Evolutionary conservation across 148 eudicot genomes (phyloP), one percentile per base, ranked within the genome.

Genomic region (Heliosperma pusillum): DNA sequence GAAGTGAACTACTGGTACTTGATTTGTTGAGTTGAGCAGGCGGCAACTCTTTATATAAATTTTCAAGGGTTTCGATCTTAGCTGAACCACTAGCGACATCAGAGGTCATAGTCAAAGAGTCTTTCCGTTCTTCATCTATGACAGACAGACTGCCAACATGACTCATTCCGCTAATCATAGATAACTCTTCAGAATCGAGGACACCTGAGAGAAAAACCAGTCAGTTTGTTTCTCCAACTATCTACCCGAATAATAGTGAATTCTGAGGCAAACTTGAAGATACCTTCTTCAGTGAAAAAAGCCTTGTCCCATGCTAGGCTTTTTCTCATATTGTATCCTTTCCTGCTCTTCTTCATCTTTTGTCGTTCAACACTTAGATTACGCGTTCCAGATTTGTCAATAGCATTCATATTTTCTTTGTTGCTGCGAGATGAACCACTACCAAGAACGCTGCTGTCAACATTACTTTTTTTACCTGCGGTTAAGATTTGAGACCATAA

Each of bases 271-370:
- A 81, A 12, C 53, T 76, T 44, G n/a, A 24, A 70, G 74, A 59
- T 63, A 94, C 99, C 99, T 89, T 95, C 96, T 75, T 95, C 99
- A 22, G 99, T 90, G 74, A 87, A 77, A 78, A 95, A 95, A 52
- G 99, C 99, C 76, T 83, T 88, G 79, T 95, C 91, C 99, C 99
- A 95, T 55, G 99, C 99, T 78, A 95, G 78, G 85, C 99, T 95
- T 87, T 92, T 92, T 78, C 96, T 80, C 79, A 89, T 74, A 84
- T 92, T 90, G 85, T 80, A 88, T 27, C 89, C 92, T 80, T 82
- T 95, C 78, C 83, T 89, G 80, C 81, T 86, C 83, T 84, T 87
- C 81, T 95, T 95, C 99, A 92, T 92, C 80, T 65, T 88, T 58
- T 88, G 87, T 68, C 88, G 90, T 71, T 91, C 93, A 76, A 89